Conservation (phyloP, 2,329 filamentous ascomycete species). For the Colletotrichum sp. region DNA sequence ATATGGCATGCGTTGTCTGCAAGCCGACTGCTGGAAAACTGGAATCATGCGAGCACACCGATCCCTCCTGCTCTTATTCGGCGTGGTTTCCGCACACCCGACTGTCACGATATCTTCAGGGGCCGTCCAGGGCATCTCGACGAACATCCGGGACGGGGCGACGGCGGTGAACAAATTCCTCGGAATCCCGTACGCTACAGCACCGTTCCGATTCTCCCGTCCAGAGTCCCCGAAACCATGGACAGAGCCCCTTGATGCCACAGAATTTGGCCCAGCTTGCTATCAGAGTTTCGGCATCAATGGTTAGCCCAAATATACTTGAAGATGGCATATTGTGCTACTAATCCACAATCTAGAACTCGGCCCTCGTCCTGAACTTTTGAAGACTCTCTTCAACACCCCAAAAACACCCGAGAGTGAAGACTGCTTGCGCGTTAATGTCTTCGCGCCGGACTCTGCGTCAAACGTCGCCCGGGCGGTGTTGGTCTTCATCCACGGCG, state of each 20-base stretch:
- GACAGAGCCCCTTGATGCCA: background rate
- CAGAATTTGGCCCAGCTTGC: background rate
- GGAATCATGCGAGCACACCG: background rate
- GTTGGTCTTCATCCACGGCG: conserved; percentile 29
- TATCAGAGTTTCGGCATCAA: conserved; percentile 10
- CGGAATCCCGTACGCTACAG: conserved; percentile 59
- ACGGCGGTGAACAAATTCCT: conserved; percentile 42
- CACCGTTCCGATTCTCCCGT: conserved; percentile 36
- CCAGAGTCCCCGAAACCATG: background rate
- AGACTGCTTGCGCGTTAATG: conserved; percentile 31
- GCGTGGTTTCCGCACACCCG: background rate
- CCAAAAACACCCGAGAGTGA: conserved; percentile 25
- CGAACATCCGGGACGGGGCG: background rate
- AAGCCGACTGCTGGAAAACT: background rate
- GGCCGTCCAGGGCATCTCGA: background rate
- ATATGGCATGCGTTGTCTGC: background rate
- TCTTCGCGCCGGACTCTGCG: conserved; percentile 24
- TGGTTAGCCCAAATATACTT: background rate
- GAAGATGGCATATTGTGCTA: background rate
- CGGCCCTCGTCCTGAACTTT: conserved; percentile 20
- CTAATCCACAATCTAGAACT: conserved; percentile 18
- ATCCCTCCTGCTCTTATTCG: background rate
- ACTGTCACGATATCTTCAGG: background rate
- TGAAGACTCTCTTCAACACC: conserved; percentile 23
- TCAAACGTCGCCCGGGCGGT: conserved; percentile 18